These are phyloP conservation scores for Nigrospora sphaerica DNA, from an alignment of 2,329 filamentous ascomycete genomes.

Conservation along the genomic window DNA sequence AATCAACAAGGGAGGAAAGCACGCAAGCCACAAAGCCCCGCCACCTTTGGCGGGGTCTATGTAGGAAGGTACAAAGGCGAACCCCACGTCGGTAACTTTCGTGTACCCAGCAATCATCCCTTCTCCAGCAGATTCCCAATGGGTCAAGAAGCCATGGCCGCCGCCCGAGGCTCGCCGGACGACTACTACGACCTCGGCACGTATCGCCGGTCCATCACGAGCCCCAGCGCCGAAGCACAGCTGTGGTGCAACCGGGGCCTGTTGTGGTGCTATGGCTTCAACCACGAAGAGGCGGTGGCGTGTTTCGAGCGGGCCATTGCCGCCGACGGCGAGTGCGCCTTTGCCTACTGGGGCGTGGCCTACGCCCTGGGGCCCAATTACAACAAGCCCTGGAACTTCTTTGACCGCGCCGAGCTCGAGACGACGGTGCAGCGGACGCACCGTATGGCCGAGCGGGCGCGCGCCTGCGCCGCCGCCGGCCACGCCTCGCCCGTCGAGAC, in stretches of 20 bases:
- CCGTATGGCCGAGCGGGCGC: constrained; percentile 36
- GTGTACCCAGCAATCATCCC: too few species aligned
- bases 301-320: constrained; percentile 57
- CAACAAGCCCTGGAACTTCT: constrained; percentile 70
- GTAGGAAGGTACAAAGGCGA: too few species aligned
- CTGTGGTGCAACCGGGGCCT: constrained; percentile 66
- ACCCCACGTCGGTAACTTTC: too few species aligned
- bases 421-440: constrained; percentile 40
- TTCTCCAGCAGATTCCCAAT: too few species aligned
- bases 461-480: constrained; percentile 7
- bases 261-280: constrained; percentile 70
- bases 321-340: constrained; percentile 46
- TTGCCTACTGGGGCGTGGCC: constrained; percentile 65
- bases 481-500: constrained; percentile 45
- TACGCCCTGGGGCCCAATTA: constrained; percentile 70
- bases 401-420: constrained; percentile 54
- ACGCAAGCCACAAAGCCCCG: too few species aligned
- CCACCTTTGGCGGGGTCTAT: too few species aligned
- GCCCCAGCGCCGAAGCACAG: constrained; percentile 43
- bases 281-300: constrained; percentile 61
- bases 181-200: constrained; percentile 57
- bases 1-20: too few species aligned
- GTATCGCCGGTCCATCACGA: constrained; percentile 48
- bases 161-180: too few species aligned
- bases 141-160: too few species aligned